These are phyloP conservation scores for Tulasnella sp. DNA, from an alignment of 768 basidiomycete genomes.

Conservation along the genomic window DNA sequence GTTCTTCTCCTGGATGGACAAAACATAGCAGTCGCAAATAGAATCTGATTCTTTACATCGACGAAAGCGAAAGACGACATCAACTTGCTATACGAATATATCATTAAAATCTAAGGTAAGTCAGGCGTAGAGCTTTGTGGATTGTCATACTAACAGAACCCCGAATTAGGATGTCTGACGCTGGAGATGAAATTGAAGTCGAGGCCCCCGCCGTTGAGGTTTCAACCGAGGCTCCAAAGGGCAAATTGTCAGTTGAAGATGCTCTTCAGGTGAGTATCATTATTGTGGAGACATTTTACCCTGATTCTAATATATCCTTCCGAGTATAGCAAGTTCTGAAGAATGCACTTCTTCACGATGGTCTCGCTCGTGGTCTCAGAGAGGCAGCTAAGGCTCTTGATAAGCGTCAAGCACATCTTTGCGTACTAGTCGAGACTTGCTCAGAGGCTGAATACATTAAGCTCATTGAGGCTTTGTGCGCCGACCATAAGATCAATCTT, in stretches of 20 bases:
- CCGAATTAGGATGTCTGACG: constrained; percentile 74
- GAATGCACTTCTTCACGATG: constrained; percentile 95
- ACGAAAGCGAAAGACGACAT: constrained; percentile 96
- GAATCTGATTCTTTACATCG: constrained; percentile 53
- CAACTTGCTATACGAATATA: constrained; percentile 23
- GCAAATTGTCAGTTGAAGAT: constrained; percentile 91
- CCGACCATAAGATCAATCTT: constrained; percentile 98
- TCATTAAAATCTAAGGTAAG: constrained; percentile 3
- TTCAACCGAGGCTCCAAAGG: constrained; percentile 79
- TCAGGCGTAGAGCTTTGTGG: neutral
- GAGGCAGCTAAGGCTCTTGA: constrained; percentile 97
- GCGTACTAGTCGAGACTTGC: constrained; percentile 98
- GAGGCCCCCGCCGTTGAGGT: constrained; percentile 24
- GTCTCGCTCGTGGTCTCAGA: constrained; percentile 93
- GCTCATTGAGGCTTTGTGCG: constrained; percentile 98
- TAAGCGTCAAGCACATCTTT: constrained; percentile 96
- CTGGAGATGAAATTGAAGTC: constrained; percentile 74
- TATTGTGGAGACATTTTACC: neutral
- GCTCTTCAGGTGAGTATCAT: constrained; percentile 56
- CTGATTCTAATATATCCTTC: constrained; percentile 18
- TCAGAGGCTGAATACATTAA: constrained; percentile 99
- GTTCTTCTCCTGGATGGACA: too few relatives aligned
- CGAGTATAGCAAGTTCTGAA: constrained; percentile 84
- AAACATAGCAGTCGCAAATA: constrained; percentile 6
- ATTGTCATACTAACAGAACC: neutral